Evolutionary conservation across 176 grass and related monocot species (phyloP).

Genomic region (Eleusine indica): DNA sequence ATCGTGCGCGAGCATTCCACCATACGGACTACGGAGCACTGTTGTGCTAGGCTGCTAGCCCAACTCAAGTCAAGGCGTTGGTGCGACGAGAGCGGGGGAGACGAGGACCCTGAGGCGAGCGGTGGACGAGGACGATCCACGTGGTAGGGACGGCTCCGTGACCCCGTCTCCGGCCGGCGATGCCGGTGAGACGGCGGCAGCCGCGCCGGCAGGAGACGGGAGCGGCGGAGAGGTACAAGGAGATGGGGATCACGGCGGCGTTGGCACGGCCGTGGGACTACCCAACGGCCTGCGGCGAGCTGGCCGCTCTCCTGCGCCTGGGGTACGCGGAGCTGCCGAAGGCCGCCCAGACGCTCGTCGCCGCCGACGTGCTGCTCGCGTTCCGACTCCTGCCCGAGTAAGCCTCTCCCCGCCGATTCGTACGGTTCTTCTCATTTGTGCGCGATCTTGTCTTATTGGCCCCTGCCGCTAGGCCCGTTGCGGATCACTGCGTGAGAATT

Average conservation of each 20-base stretch:
- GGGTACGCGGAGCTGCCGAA: slow-evolving; percentile 66
- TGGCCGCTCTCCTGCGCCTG: slow-evolving; percentile 61
- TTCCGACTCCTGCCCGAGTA: slow-evolving; percentile 81
- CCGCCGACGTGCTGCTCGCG: slow-evolving; percentile 64
- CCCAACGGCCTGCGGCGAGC: slow-evolving; percentile 75
- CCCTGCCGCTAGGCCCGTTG: neutral
- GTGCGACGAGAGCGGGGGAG: neutral
- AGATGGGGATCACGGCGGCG: slow-evolving; percentile 57
- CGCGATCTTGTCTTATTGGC: neutral
- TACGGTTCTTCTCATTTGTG: neutral
- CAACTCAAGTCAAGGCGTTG: slow-evolving; percentile 9
- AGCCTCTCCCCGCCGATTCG: neutral
- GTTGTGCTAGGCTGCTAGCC: neutral
- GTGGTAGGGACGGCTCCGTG: neutral
- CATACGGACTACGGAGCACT: no score
- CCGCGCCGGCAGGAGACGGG: slow-evolving; percentile 45
- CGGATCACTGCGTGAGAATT: neutral
- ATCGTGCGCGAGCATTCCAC: no score
- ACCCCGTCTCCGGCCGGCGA: slow-evolving; percentile 19
- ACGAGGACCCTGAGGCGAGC: neutral
- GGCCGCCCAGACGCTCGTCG: slow-evolving; percentile 56
- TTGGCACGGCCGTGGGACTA: slow-evolving; percentile 70
- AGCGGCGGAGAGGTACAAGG: slow-evolving; percentile 48
- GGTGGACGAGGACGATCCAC: slow-evolving; percentile 7
- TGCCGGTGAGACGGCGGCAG: slow-evolving; percentile 48